These are phyloP conservation scores for Phialemoniopsis sp. DNA, from an alignment of 2,329 filamentous ascomycete genomes.

Conservation along the genomic window DNA sequence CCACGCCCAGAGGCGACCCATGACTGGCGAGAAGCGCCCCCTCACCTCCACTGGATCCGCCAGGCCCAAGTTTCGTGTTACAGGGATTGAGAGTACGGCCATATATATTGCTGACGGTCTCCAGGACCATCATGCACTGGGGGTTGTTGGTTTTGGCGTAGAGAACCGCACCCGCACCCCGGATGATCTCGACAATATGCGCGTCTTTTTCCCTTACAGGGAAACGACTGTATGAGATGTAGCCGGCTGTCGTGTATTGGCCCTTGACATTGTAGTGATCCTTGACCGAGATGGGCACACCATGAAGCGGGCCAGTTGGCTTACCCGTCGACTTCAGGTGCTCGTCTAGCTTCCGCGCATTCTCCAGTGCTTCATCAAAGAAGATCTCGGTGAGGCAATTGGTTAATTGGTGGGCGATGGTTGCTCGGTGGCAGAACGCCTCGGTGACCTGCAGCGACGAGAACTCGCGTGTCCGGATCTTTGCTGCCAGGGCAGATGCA, in stretches of 20 bases:
- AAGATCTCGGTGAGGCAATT: slow-evolving; percentile 44
- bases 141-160: slow-evolving; percentile 70
- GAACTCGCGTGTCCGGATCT: slow-evolving; percentile 12
- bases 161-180: slow-evolving; percentile 59
- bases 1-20: slow-evolving; percentile 55
- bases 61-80: slow-evolving; percentile 54
- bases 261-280: slow-evolving; percentile 56
- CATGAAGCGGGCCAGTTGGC: slow-evolving; percentile 56
- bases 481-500: not conserved
- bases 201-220: too few species aligned
- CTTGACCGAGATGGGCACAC: slow-evolving; percentile 54
- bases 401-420: slow-evolving; percentile 41
- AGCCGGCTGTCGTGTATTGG: slow-evolving; percentile 48
- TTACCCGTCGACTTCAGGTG: slow-evolving; percentile 30
- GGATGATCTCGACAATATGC: slow-evolving; percentile 49
- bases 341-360: slow-evolving; percentile 39
- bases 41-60: slow-evolving; percentile 62
- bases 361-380: slow-evolving; percentile 39
- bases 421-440: slow-evolving; percentile 47
- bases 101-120: slow-evolving; percentile 58
- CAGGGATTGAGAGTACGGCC: slow-evolving; percentile 59
- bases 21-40: slow-evolving; percentile 54
- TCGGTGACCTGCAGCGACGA: slow-evolving; percentile 27
- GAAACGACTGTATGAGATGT: slow-evolving; percentile 17
- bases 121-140: slow-evolving; percentile 48